Evolutionary conservation across 2,329 filamentous ascomycete genomes (phyloP), one percentile per base, ranked within the genome.

Genomic region (Dryadomyces quercus-mongolicae): DNA sequence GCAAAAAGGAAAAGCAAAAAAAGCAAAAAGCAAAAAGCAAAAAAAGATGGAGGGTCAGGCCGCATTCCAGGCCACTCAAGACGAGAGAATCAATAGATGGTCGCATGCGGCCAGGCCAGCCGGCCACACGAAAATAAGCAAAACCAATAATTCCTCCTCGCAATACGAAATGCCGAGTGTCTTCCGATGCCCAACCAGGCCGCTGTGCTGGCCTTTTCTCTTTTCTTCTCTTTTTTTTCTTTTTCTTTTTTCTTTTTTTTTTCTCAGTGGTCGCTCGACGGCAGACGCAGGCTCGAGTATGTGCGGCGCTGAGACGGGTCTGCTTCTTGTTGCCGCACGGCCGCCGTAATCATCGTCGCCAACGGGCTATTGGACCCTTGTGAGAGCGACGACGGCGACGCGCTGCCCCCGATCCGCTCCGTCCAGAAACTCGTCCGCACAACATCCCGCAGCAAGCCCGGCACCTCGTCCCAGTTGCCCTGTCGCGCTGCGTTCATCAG

Each of bases 251-350:
- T 8, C 8, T 8, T 31, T 31, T 31, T 31, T 31, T 8, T 31
- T 8, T 31, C 10, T 40, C 36, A 34, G 4, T 15, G 25, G n/a
- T 71, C 70, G 53, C 63, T 66, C 7, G 65, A 61, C 0, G 72
- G 71, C 13, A 74, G 66, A n/a, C 71, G 70, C 25, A 75, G 63
- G 56, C 66, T 64, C 8, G 67, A 68, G 57, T 62, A 62, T 9
- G 58, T 61, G 5, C 62, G 64, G 40, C 61, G 59, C 56, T 36
- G 25, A 3, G 47, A 7, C 31, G 47, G 18, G 22, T 34, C 47
- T 8, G 47, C 25, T 16, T 18, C 20, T 8, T 25, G 45, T 56
- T 59, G 18, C 55, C 49, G 43, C 46, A 38, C 36, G 15, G 48
- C 1, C 3, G 31, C 48, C 3, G 34, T 7, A 1, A 10, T 6